Percentiles rank a stretch among this genome's conserved stretches.
Evolutionary conservation across 164 flowering plant genomes (phyloP).

Genomic region (Vitis amurensis): DNA sequence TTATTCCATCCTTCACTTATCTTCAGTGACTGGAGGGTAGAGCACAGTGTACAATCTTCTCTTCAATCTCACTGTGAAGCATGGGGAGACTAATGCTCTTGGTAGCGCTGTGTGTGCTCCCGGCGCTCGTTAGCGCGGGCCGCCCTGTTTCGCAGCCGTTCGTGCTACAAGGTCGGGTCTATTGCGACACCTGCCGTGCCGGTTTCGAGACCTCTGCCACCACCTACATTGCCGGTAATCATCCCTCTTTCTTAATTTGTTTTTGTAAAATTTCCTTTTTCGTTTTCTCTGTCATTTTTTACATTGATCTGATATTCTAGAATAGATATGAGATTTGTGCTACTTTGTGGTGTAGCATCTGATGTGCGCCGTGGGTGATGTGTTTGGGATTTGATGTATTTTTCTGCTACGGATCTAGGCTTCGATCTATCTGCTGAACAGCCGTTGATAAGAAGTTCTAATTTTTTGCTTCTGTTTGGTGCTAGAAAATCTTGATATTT

Average conservation of each 20-base stretch:
- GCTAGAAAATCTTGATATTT: too few relatives aligned
- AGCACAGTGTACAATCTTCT: not conserved
- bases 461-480: too few relatives aligned
- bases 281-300: too few relatives aligned
- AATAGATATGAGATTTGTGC: too few relatives aligned
- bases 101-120: constrained; percentile 43
- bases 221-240: constrained; percentile 50
- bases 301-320: too few relatives aligned
- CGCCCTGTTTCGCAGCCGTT: constrained; percentile 31
- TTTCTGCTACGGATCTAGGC: too few relatives aligned
- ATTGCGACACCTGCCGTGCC: constrained; percentile 71
- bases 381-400: too few relatives aligned
- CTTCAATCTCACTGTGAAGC: not conserved
- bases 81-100: constrained; percentile 41
- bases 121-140: constrained; percentile 37
- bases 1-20: not conserved
- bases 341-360: too few relatives aligned
- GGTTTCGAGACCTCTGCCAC: constrained; percentile 72
- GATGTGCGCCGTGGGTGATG: too few relatives aligned
- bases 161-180: constrained; percentile 47
- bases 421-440: too few relatives aligned
- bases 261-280: too few relatives aligned
- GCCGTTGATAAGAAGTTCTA: too few relatives aligned
- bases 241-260: not conserved
- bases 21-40: not conserved